These are phyloP conservation scores for Bassia scoparia DNA, from an alignment of 148 eudicot genomes.

Conservation along the genomic window DNA sequence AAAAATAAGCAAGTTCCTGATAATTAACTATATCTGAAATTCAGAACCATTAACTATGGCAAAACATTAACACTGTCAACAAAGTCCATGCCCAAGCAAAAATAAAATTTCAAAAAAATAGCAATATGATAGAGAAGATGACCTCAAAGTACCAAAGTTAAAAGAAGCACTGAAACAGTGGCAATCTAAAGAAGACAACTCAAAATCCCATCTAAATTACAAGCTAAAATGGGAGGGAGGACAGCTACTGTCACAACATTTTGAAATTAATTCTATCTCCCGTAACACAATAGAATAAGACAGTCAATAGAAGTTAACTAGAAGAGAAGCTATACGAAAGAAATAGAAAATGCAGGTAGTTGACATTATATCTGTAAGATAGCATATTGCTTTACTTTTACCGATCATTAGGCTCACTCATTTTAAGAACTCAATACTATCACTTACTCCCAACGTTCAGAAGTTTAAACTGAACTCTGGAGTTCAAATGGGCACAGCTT, in stretches of 20 bases:
- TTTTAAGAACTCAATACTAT: not conserved
- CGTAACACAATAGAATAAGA: not conserved
- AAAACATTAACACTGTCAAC: not conserved
- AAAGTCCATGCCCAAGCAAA: not conserved
- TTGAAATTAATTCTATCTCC: not conserved
- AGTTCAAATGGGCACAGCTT: not conserved
- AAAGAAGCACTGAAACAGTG: not conserved
- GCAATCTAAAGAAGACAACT: not conserved
- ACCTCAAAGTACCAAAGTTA: not conserved
- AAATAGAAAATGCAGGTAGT: not conserved
- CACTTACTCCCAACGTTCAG: not conserved
- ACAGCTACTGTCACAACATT: too few species aligned
- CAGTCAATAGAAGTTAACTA: not conserved
- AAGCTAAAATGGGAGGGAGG: too few species aligned
- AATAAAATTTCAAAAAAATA: not conserved
- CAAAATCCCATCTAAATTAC: too few species aligned
- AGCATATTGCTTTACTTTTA: not conserved
- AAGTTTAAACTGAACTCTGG: not conserved
- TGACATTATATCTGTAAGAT: not conserved
- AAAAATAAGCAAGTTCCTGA: not conserved
- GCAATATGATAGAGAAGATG: not conserved
- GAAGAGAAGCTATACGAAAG: not conserved
- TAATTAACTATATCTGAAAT: conserved; percentile 2
- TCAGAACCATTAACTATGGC: too few species aligned
- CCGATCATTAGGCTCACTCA: not conserved